Percentiles rank a stretch among this genome's conserved stretches.
These are phyloP conservation scores for Pythium utonaiense DNA, from an alignment of 352 stramenopile genomes.

Conservation along the genomic window DNA sequence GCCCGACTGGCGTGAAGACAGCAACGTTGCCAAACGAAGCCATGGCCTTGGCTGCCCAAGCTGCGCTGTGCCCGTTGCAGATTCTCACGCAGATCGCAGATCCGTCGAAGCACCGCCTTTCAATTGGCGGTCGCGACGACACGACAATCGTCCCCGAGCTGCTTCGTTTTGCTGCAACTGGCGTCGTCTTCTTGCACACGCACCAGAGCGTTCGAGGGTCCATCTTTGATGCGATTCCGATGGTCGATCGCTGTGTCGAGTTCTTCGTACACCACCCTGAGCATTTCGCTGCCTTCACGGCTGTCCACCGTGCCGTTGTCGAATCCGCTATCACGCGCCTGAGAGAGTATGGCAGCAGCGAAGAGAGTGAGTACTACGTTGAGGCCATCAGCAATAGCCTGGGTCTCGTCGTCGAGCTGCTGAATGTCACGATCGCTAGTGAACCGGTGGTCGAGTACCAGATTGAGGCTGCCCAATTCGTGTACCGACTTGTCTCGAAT, in stretches of 20 bases:
- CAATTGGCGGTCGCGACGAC: constrained; percentile 19
- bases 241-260: constrained; percentile 16
- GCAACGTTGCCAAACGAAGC: constrained; percentile 2
- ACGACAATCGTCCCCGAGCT: constrained; percentile 9
- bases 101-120: constrained; percentile 16
- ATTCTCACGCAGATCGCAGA: constrained; percentile 20
- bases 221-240: constrained; percentile 18
- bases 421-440: constrained; percentile 4
- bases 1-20: not conserved
- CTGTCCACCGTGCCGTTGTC: constrained; percentile 19
- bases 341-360: constrained; percentile 2
- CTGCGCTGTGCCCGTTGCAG: constrained; percentile 20
- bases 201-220: not conserved
- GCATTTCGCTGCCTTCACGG: constrained; percentile 4
- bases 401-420: constrained; percentile 4
- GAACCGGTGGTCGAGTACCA: constrained; percentile 15
- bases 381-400: constrained; percentile 15
- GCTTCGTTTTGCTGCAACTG: constrained; percentile 16
- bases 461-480: constrained; percentile 10
- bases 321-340: constrained; percentile 16
- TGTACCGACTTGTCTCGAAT: constrained; percentile 15
- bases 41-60: constrained; percentile 8
- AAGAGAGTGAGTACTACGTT: constrained; percentile 21
- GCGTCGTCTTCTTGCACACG: constrained; percentile 21
- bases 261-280: constrained; percentile 22